These are phyloP conservation scores for Ilex aquifolium DNA, from an alignment of 257 asterid species.

Conservation along the genomic window DNA sequence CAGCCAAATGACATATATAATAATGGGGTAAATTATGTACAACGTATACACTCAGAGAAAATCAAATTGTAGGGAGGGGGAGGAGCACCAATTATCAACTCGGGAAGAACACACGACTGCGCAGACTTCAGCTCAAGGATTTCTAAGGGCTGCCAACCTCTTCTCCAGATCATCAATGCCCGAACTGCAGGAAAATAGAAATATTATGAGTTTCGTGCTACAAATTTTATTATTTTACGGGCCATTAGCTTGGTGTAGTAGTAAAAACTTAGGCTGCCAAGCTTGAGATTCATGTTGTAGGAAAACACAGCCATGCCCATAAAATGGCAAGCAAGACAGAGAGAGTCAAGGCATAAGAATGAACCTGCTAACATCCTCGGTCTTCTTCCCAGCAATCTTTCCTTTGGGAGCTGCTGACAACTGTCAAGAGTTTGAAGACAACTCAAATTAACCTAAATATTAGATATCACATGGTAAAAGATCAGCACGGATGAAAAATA, in stretches of 20 bases:
- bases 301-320: background rate
- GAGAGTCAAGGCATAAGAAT: background rate
- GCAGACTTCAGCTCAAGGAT: constrained; percentile 34
- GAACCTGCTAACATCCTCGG: constrained; percentile 65
- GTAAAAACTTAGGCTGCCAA: too few relatives aligned
- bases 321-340: background rate
- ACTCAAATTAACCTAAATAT: constrained; percentile 9
- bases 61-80: too few relatives aligned
- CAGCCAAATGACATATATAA: too few relatives aligned
- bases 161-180: constrained; percentile 64
- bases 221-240: too few relatives aligned
- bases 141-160: constrained; percentile 83
- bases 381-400: constrained; percentile 62
- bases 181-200: constrained; percentile 37
- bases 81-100: too few relatives aligned
- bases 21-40: too few relatives aligned
- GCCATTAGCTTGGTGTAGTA: too few relatives aligned
- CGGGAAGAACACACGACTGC: too few relatives aligned
- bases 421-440: constrained; percentile 31
- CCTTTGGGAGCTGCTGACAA: constrained; percentile 92
- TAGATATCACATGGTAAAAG: background rate
- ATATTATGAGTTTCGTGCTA: too few relatives aligned
- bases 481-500: background rate
- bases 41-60: too few relatives aligned
- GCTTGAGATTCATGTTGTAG: too few relatives aligned